Base-by-base conservation (phyloP, 345 rosid species). In the Bretschneidera sinensis region DNA sequence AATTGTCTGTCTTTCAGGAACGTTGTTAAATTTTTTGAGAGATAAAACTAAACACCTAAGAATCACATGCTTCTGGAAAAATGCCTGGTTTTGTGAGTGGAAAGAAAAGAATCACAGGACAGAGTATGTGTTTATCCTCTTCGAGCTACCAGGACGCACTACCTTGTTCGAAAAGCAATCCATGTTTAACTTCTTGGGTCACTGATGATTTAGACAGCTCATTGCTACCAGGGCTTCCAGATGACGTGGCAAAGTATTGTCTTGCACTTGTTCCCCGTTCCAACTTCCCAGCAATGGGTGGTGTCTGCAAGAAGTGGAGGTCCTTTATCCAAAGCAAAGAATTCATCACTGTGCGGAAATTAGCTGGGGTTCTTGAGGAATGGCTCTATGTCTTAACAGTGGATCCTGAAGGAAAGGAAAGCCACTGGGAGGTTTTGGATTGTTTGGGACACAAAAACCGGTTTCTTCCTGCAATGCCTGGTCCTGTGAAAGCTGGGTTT, bases 241-340 rank as follows among this genome's bases (percentile, higher is more conserved):
- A 90, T 78, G 99, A 94, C 31, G 95, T 94, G 51, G 86, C 97
- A 1, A 88, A 86, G 75, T 69, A 48, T 22, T 88, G 97, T 71
- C 80, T 94, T 16, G 89, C 99, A 15, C 91, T 88, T 53, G 86
- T 90, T 69, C 96, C 97, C 50, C 91, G 95, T 58, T 47, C 76
- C 11, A 59, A 66, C 66, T 73, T 90, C 72, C 91, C 89, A 20
- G 63, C 90, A 13, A 73, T 90, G 89, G 97, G 92, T 45, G 69
- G 81, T 57, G 95, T 90, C 25, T 84, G 87, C 76, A 87, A 77
- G 84, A 87, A 75, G 69, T 94, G 99, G 97, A 85, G 97, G 68
- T 81, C 78, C 9, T 79, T 81, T 72, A 76, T 94, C 31, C 79
- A 70, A 57, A 90, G 96, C 83, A 85, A 78, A 78, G 99, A 94